These are phyloP conservation scores for Simplicillium sp. DNA, from an alignment of 2,329 filamentous ascomycete species.

Conservation along the genomic window DNA sequence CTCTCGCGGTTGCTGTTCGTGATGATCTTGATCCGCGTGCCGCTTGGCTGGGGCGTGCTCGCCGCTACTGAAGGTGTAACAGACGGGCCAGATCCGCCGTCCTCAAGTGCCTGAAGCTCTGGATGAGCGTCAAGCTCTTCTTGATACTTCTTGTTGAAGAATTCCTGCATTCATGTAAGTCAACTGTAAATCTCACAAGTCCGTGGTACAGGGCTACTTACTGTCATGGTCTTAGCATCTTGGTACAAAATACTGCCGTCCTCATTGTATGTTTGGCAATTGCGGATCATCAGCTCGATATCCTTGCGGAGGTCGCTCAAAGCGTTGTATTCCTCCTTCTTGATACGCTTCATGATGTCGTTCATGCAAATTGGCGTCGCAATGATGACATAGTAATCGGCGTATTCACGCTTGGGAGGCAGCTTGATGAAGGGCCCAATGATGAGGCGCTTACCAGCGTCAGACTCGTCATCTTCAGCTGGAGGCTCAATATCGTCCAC, in stretches of 20 bases:
- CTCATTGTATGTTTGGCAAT: conserved; percentile 94
- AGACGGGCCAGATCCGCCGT: conserved; percentile 27
- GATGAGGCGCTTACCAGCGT: conserved; percentile 61
- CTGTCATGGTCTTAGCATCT: conserved; percentile 89
- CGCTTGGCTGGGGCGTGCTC: conserved; percentile 55
- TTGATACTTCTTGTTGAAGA: conserved; percentile 43
- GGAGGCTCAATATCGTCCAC: conserved; percentile 58
- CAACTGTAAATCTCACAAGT: conserved; percentile 19
- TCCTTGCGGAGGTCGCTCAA: conserved; percentile 75
- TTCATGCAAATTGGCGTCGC: conserved; percentile 92
- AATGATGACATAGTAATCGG: conserved; percentile 93
- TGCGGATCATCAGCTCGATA: conserved; percentile 74
- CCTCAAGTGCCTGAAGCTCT: conserved; percentile 47
- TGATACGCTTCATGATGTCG: conserved; percentile 88
- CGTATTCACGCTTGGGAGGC: conserved; percentile 79
- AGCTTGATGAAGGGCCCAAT: conserved; percentile 92
- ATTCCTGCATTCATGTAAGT: conserved; percentile 31
- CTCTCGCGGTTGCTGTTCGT: conserved; percentile 26
- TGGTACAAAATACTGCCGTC: conserved; percentile 86
- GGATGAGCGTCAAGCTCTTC: conserved; percentile 44
- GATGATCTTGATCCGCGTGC: conserved; percentile 63
- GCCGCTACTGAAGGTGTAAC: conserved; percentile 45
- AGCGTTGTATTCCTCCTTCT: conserved; percentile 84
- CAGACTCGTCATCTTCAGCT: conserved; percentile 47
- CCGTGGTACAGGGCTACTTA: conserved; percentile 32